Percentiles rank a stretch among this genome's conserved stretches.
Conservation (phyloP, 257 asterid species). For the Petunia secreta region DNA sequence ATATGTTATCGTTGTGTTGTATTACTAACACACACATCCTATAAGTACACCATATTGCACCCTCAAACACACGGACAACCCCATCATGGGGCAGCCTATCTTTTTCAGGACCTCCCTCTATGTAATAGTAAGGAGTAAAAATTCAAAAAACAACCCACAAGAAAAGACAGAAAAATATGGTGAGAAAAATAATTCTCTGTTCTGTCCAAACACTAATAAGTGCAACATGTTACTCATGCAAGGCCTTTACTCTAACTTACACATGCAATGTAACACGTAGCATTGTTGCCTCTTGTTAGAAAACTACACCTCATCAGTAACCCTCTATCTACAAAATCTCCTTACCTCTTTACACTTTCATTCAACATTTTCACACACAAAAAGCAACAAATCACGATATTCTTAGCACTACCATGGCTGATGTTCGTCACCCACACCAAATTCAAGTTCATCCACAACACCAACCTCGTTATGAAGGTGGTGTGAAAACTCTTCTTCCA, state of each 20-base stretch:
- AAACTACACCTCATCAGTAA: not conserved
- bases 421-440: constrained; percentile 5
- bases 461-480: constrained; percentile 16
- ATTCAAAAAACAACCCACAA: no score
- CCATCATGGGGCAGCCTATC: no score
- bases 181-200: no score
- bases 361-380: not conserved
- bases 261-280: constrained; percentile 28
- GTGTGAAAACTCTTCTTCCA: not conserved
- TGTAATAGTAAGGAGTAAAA: no score
- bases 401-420: not conserved
- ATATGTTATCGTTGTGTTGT: no score
- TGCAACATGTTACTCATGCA: constrained; percentile 35
- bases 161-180: not conserved
- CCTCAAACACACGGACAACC: no score
- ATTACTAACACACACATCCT: no score
- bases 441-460: constrained; percentile 29
- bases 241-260: not conserved
- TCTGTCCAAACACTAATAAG: not conserved
- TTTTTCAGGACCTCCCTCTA: no score
- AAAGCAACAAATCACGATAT: not conserved
- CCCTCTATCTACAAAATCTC: not conserved
- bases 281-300: constrained; percentile 1
- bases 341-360: not conserved
- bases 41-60: no score